These are phyloP conservation scores for Lipomyces kockii DNA, from an alignment of 805 yeast genomes.

Conservation along the genomic window DNA sequence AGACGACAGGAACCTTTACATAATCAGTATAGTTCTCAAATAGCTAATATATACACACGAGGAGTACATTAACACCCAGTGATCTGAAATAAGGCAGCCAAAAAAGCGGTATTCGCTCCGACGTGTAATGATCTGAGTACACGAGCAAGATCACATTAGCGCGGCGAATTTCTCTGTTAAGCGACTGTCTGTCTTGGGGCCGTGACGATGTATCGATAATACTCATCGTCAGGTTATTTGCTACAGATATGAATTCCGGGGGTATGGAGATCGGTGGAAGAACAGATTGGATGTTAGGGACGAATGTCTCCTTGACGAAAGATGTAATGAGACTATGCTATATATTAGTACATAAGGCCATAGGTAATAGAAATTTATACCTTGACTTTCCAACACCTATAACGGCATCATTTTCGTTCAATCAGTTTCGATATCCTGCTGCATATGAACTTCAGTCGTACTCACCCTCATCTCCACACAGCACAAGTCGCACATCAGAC, in stretches of 20 bases:
- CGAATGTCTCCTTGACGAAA: slow-evolving; percentile 75
- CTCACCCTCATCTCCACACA: slow-evolving; percentile 76
- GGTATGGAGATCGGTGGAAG: slow-evolving; percentile 87
- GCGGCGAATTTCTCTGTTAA: slow-evolving; percentile 74
- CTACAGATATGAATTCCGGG: slow-evolving; percentile 62
- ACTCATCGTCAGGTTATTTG: slow-evolving; percentile 66
- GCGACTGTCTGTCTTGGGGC: slow-evolving; percentile 59
- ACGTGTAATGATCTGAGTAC: slow-evolving; percentile 91
- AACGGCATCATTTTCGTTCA: not conserved
- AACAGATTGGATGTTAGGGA: slow-evolving; percentile 74
- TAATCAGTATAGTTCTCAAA: not conserved
- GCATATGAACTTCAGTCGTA: not conserved
- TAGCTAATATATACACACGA: not conserved
- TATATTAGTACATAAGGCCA: not conserved
- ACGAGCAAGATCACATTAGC: slow-evolving; percentile 96
- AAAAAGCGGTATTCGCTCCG: slow-evolving; percentile 85
- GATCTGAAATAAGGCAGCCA: slow-evolving; percentile 96
- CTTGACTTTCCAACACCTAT: slow-evolving; percentile 39
- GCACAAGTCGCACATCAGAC: slow-evolving; percentile 67
- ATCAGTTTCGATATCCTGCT: not conserved
- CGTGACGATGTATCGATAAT: slow-evolving; percentile 73
- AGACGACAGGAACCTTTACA: slow-evolving; percentile 72
- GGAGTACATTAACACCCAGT: slow-evolving; percentile 73
- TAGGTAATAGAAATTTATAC: slow-evolving; percentile 6
- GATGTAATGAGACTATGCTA: slow-evolving; percentile 67